A percentile compares a stretch with the other conserved stretches of the same genome.
Conservation (phyloP, 129 eudicot genomes). For the Pittosporum tobira region DNA sequence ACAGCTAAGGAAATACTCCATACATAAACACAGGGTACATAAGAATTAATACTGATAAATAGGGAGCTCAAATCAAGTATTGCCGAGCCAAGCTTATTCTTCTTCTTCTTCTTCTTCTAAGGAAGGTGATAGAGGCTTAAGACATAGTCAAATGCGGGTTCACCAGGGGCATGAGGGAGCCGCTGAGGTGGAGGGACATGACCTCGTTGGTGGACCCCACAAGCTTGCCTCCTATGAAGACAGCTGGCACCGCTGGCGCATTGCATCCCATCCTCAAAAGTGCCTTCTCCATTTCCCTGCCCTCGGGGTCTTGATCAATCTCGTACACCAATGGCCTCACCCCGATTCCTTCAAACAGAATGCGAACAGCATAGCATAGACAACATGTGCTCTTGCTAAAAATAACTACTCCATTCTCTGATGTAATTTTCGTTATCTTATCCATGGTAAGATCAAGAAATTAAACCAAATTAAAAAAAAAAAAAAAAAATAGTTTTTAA, state of each 20-base stretch:
- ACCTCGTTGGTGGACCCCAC: conserved; percentile 86
- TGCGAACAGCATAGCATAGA: conserved; percentile 60
- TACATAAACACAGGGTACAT: conserved; percentile 16
- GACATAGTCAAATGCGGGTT: conserved; percentile 45
- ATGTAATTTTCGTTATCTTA: conserved; percentile 38
- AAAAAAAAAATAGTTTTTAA: neutral
- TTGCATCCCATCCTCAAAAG: conserved; percentile 44
- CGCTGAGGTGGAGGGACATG: conserved; percentile 90
- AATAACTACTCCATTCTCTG: conserved; percentile 53
- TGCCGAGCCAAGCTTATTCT: conserved; percentile 38
- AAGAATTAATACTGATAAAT: conserved; percentile 2
- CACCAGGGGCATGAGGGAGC: conserved; percentile 48
- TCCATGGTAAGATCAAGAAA: conserved; percentile 30
- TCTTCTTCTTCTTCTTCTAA: conserved; percentile 18
- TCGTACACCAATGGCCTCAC: conserved; percentile 44
- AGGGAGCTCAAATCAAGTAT: conserved; percentile 16
- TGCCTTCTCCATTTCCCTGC: conserved; percentile 65
- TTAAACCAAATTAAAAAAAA: neutral
- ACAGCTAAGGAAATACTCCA: conserved; percentile 7
- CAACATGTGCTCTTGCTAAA: conserved; percentile 79
- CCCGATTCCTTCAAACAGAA: conserved; percentile 50
- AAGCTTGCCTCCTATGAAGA: conserved; percentile 53
- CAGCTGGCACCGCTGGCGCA: conserved; percentile 55
- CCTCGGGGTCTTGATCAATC: conserved; percentile 53
- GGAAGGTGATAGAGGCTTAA: neutral